Percentiles rank a stretch among this genome's conserved stretches.
Evolutionary conservation across 2,329 filamentous ascomycete genomes (phyloP).

Genomic region (Corniculantispora saksenae): DNA sequence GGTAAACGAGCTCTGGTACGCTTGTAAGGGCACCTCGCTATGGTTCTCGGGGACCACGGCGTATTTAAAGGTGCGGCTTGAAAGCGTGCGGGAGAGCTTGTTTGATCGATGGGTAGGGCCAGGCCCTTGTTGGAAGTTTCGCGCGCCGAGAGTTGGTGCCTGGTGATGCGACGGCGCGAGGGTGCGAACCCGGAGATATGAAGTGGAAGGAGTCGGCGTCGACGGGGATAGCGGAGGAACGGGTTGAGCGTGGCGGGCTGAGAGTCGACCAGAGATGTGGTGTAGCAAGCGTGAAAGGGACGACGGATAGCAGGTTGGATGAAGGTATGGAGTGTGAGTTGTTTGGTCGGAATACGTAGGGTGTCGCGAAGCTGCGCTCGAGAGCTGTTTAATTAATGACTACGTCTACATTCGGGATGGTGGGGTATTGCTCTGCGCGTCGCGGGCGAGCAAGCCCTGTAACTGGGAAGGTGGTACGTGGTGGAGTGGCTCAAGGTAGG

Average conservation of each 20-base stretch:
- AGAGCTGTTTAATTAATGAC: slow-evolving; percentile 10
- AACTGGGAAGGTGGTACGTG: background rate
- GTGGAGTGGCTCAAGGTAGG: background rate
- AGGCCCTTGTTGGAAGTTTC: background rate
- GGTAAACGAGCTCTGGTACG: slow-evolving; percentile 38
- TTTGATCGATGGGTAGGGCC: background rate
- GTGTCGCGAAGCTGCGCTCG: background rate
- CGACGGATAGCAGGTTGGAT: background rate
- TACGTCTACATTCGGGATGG: slow-evolving; percentile 4
- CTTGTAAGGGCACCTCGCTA: slow-evolving; percentile 79
- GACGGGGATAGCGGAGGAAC: background rate
- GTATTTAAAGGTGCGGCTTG: slow-evolving; percentile 76
- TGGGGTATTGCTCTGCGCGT: slow-evolving; percentile 11
- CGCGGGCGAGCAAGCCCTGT: slow-evolving; percentile 10
- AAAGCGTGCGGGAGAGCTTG: slow-evolving; percentile 35
- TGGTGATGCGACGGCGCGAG: background rate
- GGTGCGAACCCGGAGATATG: slow-evolving; percentile 7
- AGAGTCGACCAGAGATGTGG: background rate
- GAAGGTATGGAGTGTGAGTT: no score
- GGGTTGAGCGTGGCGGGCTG: no score
- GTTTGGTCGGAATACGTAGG: background rate
- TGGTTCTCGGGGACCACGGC: slow-evolving; percentile 85
- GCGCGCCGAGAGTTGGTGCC: background rate
- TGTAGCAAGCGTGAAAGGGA: background rate
- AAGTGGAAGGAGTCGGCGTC: background rate